Percentiles rank a stretch among this genome's conserved stretches.
Conservation (phyloP, 2,329 filamentous ascomycete species). For the Fusarium drepaniforme region DNA sequence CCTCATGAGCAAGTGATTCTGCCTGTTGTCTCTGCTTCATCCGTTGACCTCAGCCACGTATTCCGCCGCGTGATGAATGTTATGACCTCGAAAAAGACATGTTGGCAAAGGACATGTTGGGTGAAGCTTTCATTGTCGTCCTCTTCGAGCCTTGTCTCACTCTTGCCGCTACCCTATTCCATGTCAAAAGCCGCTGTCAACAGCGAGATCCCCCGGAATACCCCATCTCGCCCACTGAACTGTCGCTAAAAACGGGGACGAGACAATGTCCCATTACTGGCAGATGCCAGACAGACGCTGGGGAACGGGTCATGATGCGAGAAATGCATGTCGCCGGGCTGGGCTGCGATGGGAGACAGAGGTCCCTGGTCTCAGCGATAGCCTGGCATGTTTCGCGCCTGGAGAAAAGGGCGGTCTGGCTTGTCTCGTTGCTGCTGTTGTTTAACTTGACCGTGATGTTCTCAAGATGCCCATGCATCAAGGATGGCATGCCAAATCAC, state of each 20-base stretch:
- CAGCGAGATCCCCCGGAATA: slow-evolving; percentile 15
- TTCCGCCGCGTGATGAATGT: slow-evolving; percentile 18
- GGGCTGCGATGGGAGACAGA: background rate
- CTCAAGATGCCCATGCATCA: slow-evolving; percentile 22
- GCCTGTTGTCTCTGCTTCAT: slow-evolving; percentile 12
- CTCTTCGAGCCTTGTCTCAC: slow-evolving; percentile 16
- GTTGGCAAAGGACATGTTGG: background rate
- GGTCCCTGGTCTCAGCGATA: slow-evolving; percentile 18
- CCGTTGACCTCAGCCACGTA: slow-evolving; percentile 16
- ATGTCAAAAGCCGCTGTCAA: slow-evolving; percentile 11
- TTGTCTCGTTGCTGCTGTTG: slow-evolving; percentile 14
- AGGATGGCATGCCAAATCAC: slow-evolving; percentile 37
- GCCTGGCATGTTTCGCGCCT: slow-evolving; percentile 17
- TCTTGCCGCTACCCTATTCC: slow-evolving; percentile 33
- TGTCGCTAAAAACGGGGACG: slow-evolving; percentile 10
- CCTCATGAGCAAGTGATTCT: background rate
- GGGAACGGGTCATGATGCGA: slow-evolving; percentile 37
- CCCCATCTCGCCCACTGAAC: slow-evolving; percentile 12
- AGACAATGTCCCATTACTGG: slow-evolving; percentile 38
- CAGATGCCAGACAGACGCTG: slow-evolving; percentile 35
- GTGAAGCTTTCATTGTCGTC: background rate
- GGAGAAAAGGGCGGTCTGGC: slow-evolving; percentile 43
- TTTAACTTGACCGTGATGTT: slow-evolving; percentile 34
- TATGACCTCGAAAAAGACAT: slow-evolving; percentile 6
- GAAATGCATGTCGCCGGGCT: slow-evolving; percentile 31